Evolutionary conservation across 768 basidiomycete species (phyloP), one percentile per base, ranked within the genome.

Genomic region (Boletales sp.): DNA sequence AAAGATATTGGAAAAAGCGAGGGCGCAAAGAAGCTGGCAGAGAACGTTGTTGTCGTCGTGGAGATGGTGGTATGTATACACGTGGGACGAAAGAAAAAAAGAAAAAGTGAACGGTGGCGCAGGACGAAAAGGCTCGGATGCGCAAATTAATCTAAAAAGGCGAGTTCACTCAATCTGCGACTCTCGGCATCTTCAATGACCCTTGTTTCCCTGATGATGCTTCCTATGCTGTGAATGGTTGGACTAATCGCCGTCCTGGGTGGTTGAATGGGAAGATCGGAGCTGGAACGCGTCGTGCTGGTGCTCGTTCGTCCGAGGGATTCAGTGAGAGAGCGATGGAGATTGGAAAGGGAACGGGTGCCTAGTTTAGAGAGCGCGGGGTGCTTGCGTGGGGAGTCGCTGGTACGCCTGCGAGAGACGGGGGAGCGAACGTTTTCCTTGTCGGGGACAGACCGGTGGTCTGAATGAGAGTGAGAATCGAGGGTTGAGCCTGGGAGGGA

Each of bases 101-200:
- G 37, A 43, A 28, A 40, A 41, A 28, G 17, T 28, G 25, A 28
- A 35, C 6, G 33, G 49, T 12, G 33, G 31, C 38, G 33, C 19
- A 34, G 5, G 33, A 15, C 34, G 13, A 33, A 28, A 39, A 14
- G 31, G 25, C 25, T 19, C 19, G 32, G 43, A 40, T 13, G 48
- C 37, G 18, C 46, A 30, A 28, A 51, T 68, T 65, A 68, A 54
- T 69, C 56, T 61, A 86, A 67, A 61, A 88, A 90, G 47, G 86
- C 86, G 59, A 86, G 62, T 70, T 90, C 87, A 39, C 82, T 81
- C 73, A 87, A 69, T 64, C 84, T 70, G 66, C 86, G 71, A 54
- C 74, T 76, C 72, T 90, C 87, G 11, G 80, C 83, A 53, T 90
- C 85, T 61, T 78, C 71, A 36, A 89, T 87, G 36, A 65, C 68